Conservation (phyloP, 2,329 filamentous ascomycete genomes). For the Trichoderma brevicompactum region DNA sequence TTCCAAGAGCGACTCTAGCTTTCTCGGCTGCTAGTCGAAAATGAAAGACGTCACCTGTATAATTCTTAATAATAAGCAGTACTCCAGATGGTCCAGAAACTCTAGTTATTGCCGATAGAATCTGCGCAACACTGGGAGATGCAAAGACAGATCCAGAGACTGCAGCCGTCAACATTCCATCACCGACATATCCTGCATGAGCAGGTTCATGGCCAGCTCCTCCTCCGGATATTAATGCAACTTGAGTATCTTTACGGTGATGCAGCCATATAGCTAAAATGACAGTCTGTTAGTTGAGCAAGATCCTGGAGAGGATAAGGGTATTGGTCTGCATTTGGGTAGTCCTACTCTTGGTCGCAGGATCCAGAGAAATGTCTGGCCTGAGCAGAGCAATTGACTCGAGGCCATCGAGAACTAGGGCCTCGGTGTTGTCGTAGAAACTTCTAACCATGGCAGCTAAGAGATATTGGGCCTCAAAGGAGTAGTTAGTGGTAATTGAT, state of each 20-base stretch:
- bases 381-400: conserved; percentile 1
- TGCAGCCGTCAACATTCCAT: conserved; percentile 10
- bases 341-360: conserved; percentile 1
- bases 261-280: background rate
- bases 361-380: background rate
- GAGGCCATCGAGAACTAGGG: background rate
- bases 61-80: conserved; percentile 8
- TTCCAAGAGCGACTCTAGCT: conserved; percentile 4
- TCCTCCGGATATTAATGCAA: background rate
- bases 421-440: conserved; percentile 1
- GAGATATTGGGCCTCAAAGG: background rate
- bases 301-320: background rate
- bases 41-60: background rate
- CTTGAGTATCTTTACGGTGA: background rate
- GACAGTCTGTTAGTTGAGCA: background rate
- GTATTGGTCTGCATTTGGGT: background rate
- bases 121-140: conserved; percentile 8
- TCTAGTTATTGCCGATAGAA: background rate
- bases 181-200: conserved; percentile 8
- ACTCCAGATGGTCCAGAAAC: background rate
- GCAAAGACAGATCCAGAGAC: conserved; percentile 11
- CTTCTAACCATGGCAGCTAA: conserved; percentile 5
- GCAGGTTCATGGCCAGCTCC: conserved; percentile 1
- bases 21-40: conserved; percentile 6
- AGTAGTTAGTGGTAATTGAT: background rate